Evolutionary conservation across 306 rosid genomes (phyloP).

Genomic region (Medicago truncatula): MtrunA17r5.0-ANR NC_053046.1:44126501-44127000

Average conservation of each 20-base stretch:
- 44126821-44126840: conserved; percentile 84
- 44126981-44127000: conserved; percentile 82
- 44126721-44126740: conserved; percentile 90
- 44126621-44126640: conserved; percentile 65
- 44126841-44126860: conserved; percentile 95
- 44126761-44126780: conserved; percentile 75
- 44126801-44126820: conserved; percentile 73
- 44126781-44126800: conserved; percentile 90
- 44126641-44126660: conserved; percentile 56
- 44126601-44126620: not conserved
- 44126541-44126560: conserved; percentile 25
- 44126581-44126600: conserved; percentile 32
- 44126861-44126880: conserved; percentile 90
- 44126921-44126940: conserved; percentile 73
- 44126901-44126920: conserved; percentile 64
- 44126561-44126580: conserved; percentile 76
- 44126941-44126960: conserved; percentile 70
- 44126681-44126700: conserved; percentile 73
- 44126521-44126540: conserved; percentile 41
- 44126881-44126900: conserved; percentile 81
- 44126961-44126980: conserved; percentile 81
- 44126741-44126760: conserved; percentile 79
- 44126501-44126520: too few relatives aligned
- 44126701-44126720: conserved; percentile 42
- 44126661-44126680: conserved; percentile 58